phyloP scores from a whole-genome alignment of 768 basidiomycete species.

The Rhodosporidiobolus sp. region DNA sequence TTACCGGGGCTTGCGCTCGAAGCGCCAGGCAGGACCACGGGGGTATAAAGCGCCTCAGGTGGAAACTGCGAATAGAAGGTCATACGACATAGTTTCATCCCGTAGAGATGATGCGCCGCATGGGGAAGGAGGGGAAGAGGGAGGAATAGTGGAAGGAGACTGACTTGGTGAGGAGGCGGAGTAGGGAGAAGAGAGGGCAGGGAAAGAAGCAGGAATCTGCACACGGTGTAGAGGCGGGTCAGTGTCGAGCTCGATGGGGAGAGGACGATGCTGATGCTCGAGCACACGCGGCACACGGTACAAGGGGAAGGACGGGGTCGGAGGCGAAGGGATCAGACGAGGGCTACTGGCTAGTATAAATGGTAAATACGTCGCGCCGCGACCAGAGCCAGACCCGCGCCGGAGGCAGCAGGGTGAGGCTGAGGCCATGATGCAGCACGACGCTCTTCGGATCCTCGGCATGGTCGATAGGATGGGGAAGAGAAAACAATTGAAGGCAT shows the following conservation, averaged over 20 bases:
- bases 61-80: slow-evolving; percentile 35
- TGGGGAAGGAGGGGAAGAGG: not conserved
- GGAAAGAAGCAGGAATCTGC: not conserved
- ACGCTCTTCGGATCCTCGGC: slow-evolving; percentile 38
- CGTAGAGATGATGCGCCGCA: not conserved
- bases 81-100: slow-evolving; percentile 21
- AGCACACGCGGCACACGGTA: not conserved
- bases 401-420: slow-evolving; percentile 15
- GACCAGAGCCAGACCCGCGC: slow-evolving; percentile 9
- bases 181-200: not conserved
- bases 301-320: not conserved
- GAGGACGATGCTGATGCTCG: not conserved
- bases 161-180: not conserved
- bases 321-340: slow-evolving; percentile 28
- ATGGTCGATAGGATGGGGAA: slow-evolving; percentile 40
- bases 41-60: slow-evolving; percentile 6
- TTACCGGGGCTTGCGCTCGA: not conserved
- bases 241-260: not conserved
- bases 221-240: not conserved
- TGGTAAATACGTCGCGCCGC: slow-evolving; percentile 13
- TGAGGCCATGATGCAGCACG: not conserved
- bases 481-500: slow-evolving; percentile 35
- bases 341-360: slow-evolving; percentile 38
- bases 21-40: not conserved
- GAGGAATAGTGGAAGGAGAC: not conserved